phyloP scores from a whole-genome alignment of 2,329 filamentous ascomycete genomes.

The Fusarium sp. region DNA sequence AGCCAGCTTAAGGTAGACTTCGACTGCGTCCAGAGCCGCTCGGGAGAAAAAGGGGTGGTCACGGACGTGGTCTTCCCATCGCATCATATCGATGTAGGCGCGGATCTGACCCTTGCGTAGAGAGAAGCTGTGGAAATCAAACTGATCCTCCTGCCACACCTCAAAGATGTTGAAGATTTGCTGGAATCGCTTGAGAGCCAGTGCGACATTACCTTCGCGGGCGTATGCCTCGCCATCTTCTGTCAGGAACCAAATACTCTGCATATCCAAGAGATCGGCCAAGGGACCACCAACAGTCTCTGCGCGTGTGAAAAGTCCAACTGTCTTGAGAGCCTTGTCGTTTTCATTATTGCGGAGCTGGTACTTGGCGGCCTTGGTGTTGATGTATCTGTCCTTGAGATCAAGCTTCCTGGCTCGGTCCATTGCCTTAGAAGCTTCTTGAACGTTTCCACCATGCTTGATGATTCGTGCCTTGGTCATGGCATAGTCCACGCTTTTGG shows the following conservation, averaged over 20 bases:
- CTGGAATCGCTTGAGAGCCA: constrained; percentile 93
- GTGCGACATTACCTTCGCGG: constrained; percentile 81
- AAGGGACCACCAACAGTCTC: constrained; percentile 89
- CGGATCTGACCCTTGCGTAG: constrained; percentile 96
- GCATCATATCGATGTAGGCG: constrained; percentile 94
- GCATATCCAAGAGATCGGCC: constrained; percentile 95
- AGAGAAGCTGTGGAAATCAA: constrained; percentile 98
- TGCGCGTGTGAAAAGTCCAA: constrained; percentile 93
- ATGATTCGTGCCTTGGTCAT: constrained; percentile 96
- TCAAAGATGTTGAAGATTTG: constrained; percentile 93
- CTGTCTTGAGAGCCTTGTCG: constrained; percentile 84
- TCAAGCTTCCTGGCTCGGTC: constrained; percentile 87
- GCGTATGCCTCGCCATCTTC: constrained; percentile 93
- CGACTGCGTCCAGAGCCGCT: constrained; percentile 83
- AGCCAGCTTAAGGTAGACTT: constrained; percentile 81
- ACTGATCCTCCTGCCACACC: constrained; percentile 97
- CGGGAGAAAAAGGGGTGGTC: constrained; percentile 94
- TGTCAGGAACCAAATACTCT: constrained; percentile 96
- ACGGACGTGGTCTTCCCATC: constrained; percentile 92
- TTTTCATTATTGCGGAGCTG: constrained; percentile 93
- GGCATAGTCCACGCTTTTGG: constrained; percentile 87
- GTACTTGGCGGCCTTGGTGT: constrained; percentile 98
- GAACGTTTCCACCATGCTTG: constrained; percentile 86
- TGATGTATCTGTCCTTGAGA: constrained; percentile 94
- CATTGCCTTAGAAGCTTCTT: constrained; percentile 88